Conservation (phyloP, 225 moss, liverwort and hornwort genomes). For the Ulota crispa region DNA sequence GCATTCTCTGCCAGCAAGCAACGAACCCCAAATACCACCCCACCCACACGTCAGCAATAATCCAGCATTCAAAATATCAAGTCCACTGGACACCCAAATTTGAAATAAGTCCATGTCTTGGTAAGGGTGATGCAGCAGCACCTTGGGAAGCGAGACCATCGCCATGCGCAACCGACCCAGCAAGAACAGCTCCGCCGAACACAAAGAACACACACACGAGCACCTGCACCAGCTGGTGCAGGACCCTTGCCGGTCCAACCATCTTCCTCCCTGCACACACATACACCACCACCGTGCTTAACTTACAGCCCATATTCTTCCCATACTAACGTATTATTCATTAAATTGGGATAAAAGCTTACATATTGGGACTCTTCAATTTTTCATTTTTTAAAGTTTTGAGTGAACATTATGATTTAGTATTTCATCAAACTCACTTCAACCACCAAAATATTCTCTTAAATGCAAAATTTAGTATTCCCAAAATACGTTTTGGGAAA, state of each 20-base stretch:
- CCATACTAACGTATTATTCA: too few species aligned
- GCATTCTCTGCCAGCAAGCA: conserved; percentile 23
- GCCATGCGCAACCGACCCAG: background rate
- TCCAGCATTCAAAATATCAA: background rate
- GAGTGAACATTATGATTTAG: too few species aligned
- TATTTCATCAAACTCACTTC: too few species aligned
- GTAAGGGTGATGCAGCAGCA: background rate
- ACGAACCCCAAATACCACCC: background rate
- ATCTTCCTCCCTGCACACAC: conserved; percentile 9
- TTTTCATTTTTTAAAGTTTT: too few species aligned
- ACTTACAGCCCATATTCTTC: background rate
- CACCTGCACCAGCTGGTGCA: conserved; percentile 8
- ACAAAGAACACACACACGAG: conserved; percentile 20
- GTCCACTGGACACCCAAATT: background rate
- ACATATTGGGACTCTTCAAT: too few species aligned
- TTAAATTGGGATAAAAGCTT: too few species aligned
- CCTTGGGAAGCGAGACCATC: conserved; percentile 28
- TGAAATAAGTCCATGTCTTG: background rate
- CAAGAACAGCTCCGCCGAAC: background rate
- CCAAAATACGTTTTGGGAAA: too few species aligned
- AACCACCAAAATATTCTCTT: too few species aligned
- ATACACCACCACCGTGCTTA: background rate
- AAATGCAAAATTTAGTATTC: too few species aligned
- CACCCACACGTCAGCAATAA: background rate
- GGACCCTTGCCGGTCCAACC: conserved; percentile 6